These are phyloP conservation scores for Paramecium biaurelia DNA, from an alignment of 73 alveolate genomes.

Conservation along the genomic window DNA sequence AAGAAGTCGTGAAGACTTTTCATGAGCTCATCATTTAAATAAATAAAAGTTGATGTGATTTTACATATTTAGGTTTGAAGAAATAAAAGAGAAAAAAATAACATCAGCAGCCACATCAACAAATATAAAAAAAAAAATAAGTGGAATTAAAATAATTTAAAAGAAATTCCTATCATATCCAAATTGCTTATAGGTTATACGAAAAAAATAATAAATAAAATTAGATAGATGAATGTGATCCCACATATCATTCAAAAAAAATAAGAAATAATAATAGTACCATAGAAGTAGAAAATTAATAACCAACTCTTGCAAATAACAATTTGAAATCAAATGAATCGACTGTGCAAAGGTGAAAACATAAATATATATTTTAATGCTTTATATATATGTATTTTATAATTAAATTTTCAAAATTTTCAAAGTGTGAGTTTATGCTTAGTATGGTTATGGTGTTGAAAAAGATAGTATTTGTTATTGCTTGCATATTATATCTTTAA, in stretches of 20 bases:
- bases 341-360: not conserved
- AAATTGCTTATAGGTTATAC: constrained; percentile 14
- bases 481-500: no score
- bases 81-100: constrained; percentile 33
- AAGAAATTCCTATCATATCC: constrained; percentile 18
- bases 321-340: not conserved
- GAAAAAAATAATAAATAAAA: not conserved
- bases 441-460: no score
- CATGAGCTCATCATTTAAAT: not conserved
- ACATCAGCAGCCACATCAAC: not conserved
- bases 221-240: not conserved
- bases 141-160: constrained; percentile 16
- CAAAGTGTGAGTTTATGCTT: not conserved
- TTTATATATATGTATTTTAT: not conserved
- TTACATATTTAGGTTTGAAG: not conserved
- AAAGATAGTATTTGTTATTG: no score
- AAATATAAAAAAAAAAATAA: not conserved
- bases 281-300: not conserved
- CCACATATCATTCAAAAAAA: constrained; percentile 29
- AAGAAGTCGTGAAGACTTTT: constrained; percentile 30
- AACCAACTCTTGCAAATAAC: not conserved
- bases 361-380: not conserved
- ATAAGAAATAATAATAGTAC: not conserved
- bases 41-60: constrained; percentile 6
- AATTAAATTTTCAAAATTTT: not conserved